Evolutionary conservation across 768 basidiomycete species (phyloP), one percentile per base, ranked within the genome.

Genomic region (Amanita rubescens): DNA sequence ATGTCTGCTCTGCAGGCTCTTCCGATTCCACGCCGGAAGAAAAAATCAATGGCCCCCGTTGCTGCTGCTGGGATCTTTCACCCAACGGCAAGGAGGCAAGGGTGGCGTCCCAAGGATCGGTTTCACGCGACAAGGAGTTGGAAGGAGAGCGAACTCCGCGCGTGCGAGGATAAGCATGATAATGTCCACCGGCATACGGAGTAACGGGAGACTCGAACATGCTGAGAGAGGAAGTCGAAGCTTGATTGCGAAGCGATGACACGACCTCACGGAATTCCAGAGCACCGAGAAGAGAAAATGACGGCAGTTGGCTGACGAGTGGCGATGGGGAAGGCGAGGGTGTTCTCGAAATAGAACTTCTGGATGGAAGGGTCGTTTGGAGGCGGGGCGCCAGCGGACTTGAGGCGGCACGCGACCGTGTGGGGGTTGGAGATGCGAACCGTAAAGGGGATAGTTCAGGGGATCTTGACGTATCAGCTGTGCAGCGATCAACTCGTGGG

Each of bases 211-310:
- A 78, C 46, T 88, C 86, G 58, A 91, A 91, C 3, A 82, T 71
- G 55, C 67, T 75, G 45, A 90, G 70, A 0, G 81, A 77, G 0
- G 78, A 69, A 0, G 73, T 73, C 2, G 80, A 76, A 9, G 85
- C 84, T 61, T 94, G 82, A 46, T 75, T 75, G 57, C 83, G 81
- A 20, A 99, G 74, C 0, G 87, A 84, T 10, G 87, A 77, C 19
- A 99, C 87, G 20, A 97, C 88, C 55, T 94, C 86, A 15, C 94
- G 79, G 69, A 99, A 99, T 67, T 99, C 96, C 41, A 99, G 79
- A 0, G 96, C 96, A 8, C 95, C 92, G 4, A 98, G 80, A 1
- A 99, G 79, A 2, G 95, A 97, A 61, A 92, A 92, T 0, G 87
- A 90, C 2, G 87, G 88, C 68, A 91, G 78, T 56, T 81, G 79